Percentiles rank a stretch among this genome's conserved stretches.
phyloP scores from a whole-genome alignment of 345 rosid species.

The Salix caprea region DNA sequence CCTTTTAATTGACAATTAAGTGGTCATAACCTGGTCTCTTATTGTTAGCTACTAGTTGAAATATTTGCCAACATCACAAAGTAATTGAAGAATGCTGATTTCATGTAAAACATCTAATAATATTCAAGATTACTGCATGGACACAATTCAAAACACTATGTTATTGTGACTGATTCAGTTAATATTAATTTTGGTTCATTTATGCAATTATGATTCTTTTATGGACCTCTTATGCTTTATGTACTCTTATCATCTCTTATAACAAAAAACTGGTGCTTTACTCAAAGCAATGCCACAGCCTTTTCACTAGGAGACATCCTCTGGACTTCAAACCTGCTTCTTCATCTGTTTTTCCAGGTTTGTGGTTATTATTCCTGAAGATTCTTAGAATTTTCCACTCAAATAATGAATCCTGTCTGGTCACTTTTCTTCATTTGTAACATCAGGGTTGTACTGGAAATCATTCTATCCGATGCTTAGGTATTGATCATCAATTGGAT shows the following conservation, averaged over 20 bases:
- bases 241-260: conserved; percentile 7
- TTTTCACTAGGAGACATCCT: conserved; percentile 27
- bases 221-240: conserved; percentile 18
- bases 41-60: not conserved
- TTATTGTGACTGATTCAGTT: not conserved
- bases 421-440: not conserved
- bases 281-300: conserved; percentile 25
- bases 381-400: conserved; percentile 4
- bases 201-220: conserved; percentile 4
- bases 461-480: not conserved
- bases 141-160: too few relatives aligned
- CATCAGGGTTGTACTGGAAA: not conserved
- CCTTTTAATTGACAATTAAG: not conserved
- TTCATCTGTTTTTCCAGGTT: conserved; percentile 31
- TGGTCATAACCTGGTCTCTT: not conserved
- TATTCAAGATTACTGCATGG: not conserved
- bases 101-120: not conserved
- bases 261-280: conserved; percentile 19
- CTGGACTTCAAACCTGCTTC: conserved; percentile 36
- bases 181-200: not conserved
- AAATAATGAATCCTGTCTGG: not conserved
- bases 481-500: not conserved
- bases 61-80: not conserved
- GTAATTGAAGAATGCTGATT: not conserved
- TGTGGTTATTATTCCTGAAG: conserved; percentile 15